Evolutionary conservation across 2,329 filamentous ascomycete genomes (phyloP), one percentile per base, ranked within the genome.

Genomic region (Botrytis elliptica): DNA sequence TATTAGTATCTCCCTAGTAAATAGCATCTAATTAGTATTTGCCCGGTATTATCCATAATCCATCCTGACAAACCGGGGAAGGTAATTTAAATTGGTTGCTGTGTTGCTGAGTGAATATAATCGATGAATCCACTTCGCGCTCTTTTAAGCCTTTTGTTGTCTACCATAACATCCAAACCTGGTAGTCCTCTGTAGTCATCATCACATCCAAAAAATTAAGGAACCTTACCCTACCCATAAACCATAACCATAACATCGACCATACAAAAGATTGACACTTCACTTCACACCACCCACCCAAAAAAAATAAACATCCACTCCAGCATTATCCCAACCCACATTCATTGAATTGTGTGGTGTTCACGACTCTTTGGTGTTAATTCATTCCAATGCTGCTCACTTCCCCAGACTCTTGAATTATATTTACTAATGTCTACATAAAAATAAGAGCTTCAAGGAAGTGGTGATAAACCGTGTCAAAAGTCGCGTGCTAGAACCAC

Each of bases 361-460:
- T 44, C 72, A 76, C 75, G 78, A 75, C 70, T 52, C 73, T 72
- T 71, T 70, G 63, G 33, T 46, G 52, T 33, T 60, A 18, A 64
- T 59, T 20, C 36, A 18, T n/a, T 57, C 57, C 67, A 16, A 57
- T 44, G 29, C 5, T 38, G 22, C 36, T 8, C 10, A 6, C n/a
- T 20, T 62, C 57, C 59, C 69, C 60, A 42, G 49, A 46, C 33
- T 69, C 64, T 62, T 49, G 49, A 49, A 62, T 72, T 71, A 60
- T 74, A 79, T 57, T n/a, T 79, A 74, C 74, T 72, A 75, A 81
- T 81, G 80, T 75, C 77, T 79, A 77, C 77, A 76, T 81, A 80
- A 77, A 75, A 64, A 65, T 70, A 74, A 74, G 74, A 70, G 75
- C 67, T 73, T 73, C 65, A 72, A 42, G 70, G 63, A 68, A 77